Evolutionary conservation across 176 grass and related monocot genomes (phyloP).

Genomic region (Carex parvula): DNA sequence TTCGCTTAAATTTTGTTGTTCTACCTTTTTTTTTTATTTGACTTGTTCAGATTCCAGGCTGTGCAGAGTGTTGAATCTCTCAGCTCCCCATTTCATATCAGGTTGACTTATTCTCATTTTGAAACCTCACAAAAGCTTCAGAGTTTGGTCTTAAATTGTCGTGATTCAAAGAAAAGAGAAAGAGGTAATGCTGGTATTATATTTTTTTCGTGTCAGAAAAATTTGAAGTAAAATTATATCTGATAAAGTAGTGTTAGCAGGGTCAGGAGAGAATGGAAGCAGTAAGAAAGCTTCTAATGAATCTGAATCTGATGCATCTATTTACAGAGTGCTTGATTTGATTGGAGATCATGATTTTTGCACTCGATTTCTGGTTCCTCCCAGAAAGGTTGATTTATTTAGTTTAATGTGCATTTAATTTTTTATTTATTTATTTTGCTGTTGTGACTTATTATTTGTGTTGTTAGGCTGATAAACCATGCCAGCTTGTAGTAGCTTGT

Average conservation of each 20-base stretch:
- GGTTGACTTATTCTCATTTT: constrained; percentile 67
- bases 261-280: constrained; percentile 34
- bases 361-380: constrained; percentile 49
- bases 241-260: constrained; percentile 30
- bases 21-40: constrained; percentile 16
- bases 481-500: constrained; percentile 55
- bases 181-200: constrained; percentile 31
- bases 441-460: constrained; percentile 21
- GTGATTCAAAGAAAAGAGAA: constrained; percentile 45
- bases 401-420: neutral
- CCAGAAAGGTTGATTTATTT: constrained; percentile 51
- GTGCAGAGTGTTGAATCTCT: constrained; percentile 65
- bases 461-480: constrained; percentile 55
- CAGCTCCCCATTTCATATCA: constrained; percentile 60
- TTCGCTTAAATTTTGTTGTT: constrained; percentile 20
- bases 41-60: constrained; percentile 7
- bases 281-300: constrained; percentile 48
- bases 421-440: constrained; percentile 18
- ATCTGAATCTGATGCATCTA: constrained; percentile 47
- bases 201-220: neutral
- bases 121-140: constrained; percentile 66
- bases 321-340: constrained; percentile 54
- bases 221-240: constrained; percentile 5
- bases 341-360: constrained; percentile 66
- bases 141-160: constrained; percentile 40